These are phyloP conservation scores for Leccinum pellstonianum DNA, from an alignment of 768 basidiomycete genomes.

Conservation along the genomic window DNA sequence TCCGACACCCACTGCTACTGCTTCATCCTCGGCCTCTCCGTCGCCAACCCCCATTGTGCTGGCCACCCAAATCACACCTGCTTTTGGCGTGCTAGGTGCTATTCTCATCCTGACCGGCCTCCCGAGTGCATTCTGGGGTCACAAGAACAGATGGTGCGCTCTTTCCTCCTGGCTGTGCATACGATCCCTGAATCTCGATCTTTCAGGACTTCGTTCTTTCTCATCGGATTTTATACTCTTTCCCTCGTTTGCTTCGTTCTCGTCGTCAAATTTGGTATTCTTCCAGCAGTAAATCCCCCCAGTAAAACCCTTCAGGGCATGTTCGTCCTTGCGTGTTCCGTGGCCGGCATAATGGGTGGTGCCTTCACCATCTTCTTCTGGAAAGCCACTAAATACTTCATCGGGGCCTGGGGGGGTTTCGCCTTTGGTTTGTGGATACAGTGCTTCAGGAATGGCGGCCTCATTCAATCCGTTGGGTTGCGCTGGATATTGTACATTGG, in stretches of 20 bases:
- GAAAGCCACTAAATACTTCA: slow-evolving; percentile 81
- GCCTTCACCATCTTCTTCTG: slow-evolving; percentile 90
- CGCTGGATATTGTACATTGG: slow-evolving; percentile 92
- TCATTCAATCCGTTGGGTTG: slow-evolving; percentile 73
- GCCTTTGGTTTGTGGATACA: slow-evolving; percentile 86
- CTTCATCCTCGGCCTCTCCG: slow-evolving; percentile 41
- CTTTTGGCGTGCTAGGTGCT: slow-evolving; percentile 85
- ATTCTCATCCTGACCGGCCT: slow-evolving; percentile 87
- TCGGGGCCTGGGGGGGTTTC: slow-evolving; percentile 67
- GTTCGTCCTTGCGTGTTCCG: slow-evolving; percentile 78
- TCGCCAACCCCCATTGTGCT: slow-evolving; percentile 38
- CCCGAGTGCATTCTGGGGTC: slow-evolving; percentile 87
- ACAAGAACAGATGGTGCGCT: slow-evolving; percentile 90
- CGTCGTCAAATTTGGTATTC: slow-evolving; percentile 84
- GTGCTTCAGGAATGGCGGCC: slow-evolving; percentile 77
- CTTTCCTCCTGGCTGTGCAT: background rate
- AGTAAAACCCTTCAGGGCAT: slow-evolving; percentile 77
- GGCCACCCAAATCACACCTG: slow-evolving; percentile 76
- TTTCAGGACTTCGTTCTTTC: slow-evolving; percentile 86
- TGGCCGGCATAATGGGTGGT: slow-evolving; percentile 83
- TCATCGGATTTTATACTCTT: slow-evolving; percentile 88
- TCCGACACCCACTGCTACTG: slow-evolving; percentile 46
- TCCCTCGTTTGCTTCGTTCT: slow-evolving; percentile 84
- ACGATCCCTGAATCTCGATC: slow-evolving; percentile 12
- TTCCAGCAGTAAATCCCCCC: slow-evolving; percentile 82